A percentile compares a stretch with the other conserved stretches of the same genome.
Conservation (phyloP, 2,329 filamentous ascomycete genomes). For the Dactylellina sp. region DNA sequence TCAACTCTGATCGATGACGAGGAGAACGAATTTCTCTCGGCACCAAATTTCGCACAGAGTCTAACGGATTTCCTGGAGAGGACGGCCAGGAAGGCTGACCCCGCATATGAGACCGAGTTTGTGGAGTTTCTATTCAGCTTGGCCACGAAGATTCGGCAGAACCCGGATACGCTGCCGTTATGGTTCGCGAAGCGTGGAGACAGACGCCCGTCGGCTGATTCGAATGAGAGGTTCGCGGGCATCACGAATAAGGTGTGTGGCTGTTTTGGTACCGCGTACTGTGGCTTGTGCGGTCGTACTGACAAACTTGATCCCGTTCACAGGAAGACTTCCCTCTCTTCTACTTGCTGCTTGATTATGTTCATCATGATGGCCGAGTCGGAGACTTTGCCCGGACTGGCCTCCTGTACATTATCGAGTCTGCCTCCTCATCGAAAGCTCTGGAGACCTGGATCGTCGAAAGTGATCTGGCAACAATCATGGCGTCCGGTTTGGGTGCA, state of each 20-base stretch:
- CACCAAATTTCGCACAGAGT: slow-evolving; percentile 83
- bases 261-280: too few species aligned
- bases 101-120: slow-evolving; percentile 86
- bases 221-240: slow-evolving; percentile 75
- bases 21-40: slow-evolving; percentile 93
- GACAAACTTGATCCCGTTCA: neutral
- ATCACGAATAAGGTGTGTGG: slow-evolving; percentile 77
- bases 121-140: slow-evolving; percentile 96
- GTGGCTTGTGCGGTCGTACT: too few species aligned
- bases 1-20: slow-evolving; percentile 94
- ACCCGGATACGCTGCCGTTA: slow-evolving; percentile 84
- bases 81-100: slow-evolving; percentile 78
- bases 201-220: slow-evolving; percentile 66
- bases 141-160: slow-evolving; percentile 91
- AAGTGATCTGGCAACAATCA: slow-evolving; percentile 93
- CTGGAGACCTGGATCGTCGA: slow-evolving; percentile 97
- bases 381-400: slow-evolving; percentile 97
- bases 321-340: slow-evolving; percentile 93
- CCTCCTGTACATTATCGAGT: slow-evolving; percentile 93
- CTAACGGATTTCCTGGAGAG: slow-evolving; percentile 86
- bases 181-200: slow-evolving; percentile 81
- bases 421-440: slow-evolving; percentile 81
- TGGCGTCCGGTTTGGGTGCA: slow-evolving; percentile 93
- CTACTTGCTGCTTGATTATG: slow-evolving; percentile 94
- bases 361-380: slow-evolving; percentile 92